phyloP scores from a whole-genome alignment of 2,329 filamentous ascomycete genomes.

The Kalmusia sp. region DNA sequence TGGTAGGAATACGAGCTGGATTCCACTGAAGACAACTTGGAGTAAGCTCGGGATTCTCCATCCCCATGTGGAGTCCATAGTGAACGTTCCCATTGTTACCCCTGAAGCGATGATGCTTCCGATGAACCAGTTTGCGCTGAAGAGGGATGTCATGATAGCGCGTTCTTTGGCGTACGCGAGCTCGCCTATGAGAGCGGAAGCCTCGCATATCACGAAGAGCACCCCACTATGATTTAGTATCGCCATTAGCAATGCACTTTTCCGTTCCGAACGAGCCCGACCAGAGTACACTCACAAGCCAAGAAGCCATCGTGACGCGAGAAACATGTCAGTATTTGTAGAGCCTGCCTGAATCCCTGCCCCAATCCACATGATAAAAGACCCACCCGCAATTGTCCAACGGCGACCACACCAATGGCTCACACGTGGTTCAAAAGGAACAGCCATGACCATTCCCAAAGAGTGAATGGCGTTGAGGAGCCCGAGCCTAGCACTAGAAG shows the following conservation, averaged over 20 bases:
- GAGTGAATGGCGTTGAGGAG: conserved; percentile 3
- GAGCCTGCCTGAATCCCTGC: not conserved
- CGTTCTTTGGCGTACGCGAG: not conserved
- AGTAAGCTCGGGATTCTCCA: conserved; percentile 1
- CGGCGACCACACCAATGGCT: not conserved
- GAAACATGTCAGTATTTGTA: not conserved
- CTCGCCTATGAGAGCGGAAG: not conserved
- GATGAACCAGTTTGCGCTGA: not conserved
- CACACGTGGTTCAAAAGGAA: not conserved
- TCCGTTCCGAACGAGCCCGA: not conserved
- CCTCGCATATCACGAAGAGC: not conserved
- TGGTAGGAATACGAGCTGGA: not conserved
- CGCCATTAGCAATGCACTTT: not conserved
- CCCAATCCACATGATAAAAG: not conserved
- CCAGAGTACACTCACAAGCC: not conserved
- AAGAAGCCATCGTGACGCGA: not conserved
- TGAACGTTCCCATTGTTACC: not conserved
- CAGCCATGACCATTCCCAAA: not conserved
- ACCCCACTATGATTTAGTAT: not conserved
- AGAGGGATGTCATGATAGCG: not conserved
- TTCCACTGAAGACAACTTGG: not conserved
- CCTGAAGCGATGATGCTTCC: not conserved
- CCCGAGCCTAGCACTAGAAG: not conserved
- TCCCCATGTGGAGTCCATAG: not conserved
- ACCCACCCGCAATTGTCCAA: conserved; percentile 1